A percentile compares a stretch with the other conserved stretches of the same genome.
These are phyloP conservation scores for Coemansia sp. DNA, from an alignment of 192 early-diverging fungal species.

Conservation along the genomic window DNA sequence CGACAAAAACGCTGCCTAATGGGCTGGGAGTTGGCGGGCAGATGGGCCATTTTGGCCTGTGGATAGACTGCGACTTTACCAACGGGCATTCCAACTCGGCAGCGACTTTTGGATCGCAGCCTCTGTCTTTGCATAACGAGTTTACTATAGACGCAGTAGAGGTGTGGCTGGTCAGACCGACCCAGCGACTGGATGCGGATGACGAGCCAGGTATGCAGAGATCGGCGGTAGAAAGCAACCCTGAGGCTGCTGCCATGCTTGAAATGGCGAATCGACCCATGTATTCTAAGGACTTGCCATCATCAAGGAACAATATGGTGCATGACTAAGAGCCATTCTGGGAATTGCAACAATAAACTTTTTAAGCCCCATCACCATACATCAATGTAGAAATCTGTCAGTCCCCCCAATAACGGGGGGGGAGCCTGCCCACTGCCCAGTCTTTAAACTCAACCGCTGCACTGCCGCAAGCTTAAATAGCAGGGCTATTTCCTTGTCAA, in stretches of 20 bases:
- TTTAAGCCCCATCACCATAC: too few relatives aligned
- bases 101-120: constrained; percentile 63
- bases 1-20: constrained; percentile 70
- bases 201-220: constrained; percentile 27
- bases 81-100: constrained; percentile 63
- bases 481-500: too few relatives aligned
- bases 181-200: constrained; percentile 49
- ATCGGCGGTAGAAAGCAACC: constrained; percentile 59
- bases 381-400: too few relatives aligned
- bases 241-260: constrained; percentile 67
- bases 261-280: constrained; percentile 72
- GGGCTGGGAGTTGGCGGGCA: constrained; percentile 76
- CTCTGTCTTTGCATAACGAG: constrained; percentile 52
- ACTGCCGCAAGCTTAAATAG: too few relatives aligned
- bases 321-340: neutral
- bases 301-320: neutral
- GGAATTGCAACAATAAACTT: too few relatives aligned
- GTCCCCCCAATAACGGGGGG: too few relatives aligned
- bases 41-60: constrained; percentile 68
- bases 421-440: too few relatives aligned
- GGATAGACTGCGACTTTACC: constrained; percentile 63
- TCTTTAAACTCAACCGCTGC: too few relatives aligned
- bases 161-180: constrained; percentile 66
- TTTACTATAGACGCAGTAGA: constrained; percentile 69
- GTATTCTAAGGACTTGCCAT: constrained; percentile 52